Base-by-base conservation (phyloP, 2,329 filamentous ascomycete species). In the Sporothrix humicola region DNA sequence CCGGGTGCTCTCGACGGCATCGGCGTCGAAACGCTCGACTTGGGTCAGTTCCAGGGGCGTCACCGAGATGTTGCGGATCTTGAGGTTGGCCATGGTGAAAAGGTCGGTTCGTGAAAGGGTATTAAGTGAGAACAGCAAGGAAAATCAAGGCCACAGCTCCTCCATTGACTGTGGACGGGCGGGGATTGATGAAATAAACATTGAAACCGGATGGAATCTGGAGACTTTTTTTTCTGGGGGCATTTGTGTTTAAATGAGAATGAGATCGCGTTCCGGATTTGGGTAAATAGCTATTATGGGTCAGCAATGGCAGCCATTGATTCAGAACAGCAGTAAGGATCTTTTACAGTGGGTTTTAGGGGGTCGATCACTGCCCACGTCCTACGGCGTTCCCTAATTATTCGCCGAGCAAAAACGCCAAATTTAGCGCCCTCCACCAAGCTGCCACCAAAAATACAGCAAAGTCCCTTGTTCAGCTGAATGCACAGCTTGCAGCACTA, bases 51-150 rank as follows among this genome's bases (percentile, higher is more conserved):
- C 89, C 72, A 97, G 84, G n/a, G 90, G 86, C 68, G 88, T 90
- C 73, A 88, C 85, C 61, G 93, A 95, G 76, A 97, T 84, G 81
- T 98, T 98, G 78, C 95, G 93, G 78, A 98, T 89, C 4, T 88
- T 92, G 77, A 97, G 84, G 73, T 83, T 81, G 20, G 84, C 81
- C 86, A 88, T 88, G 73, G 73, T 76, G 77, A 7, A n/a, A 37
- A 48, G 52, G 48, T 52, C 7, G 31, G 31, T 37, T 37, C 31
- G 31, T 7, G 31, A 6, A 37, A 37, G 31, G 7, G 31, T 37
- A 37, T 37, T 7, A 37, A 37, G 31, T 37, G 31, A 7, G 31
- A 37, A 37, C 7, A 37, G 31, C 7, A 37, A 37, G 31, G 31
- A 54, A 37, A 42, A 56, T 46, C 69, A 71, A 23, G 9, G 44